These are phyloP conservation scores for Chloranthus sessilifolius DNA, from an alignment of 164 flowering plant genomes.

Conservation along the genomic window DNA sequence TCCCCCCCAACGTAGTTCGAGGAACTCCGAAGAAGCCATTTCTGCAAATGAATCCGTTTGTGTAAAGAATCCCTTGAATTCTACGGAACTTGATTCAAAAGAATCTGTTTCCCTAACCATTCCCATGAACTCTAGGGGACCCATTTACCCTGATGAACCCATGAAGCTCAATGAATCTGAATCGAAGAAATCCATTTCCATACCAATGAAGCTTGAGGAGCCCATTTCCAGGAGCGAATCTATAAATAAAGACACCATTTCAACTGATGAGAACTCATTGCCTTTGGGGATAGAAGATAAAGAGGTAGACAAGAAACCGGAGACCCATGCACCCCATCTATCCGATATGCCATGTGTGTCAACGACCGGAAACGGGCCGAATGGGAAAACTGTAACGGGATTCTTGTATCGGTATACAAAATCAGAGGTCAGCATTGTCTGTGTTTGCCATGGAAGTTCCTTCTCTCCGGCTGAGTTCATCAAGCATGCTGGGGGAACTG, in stretches of 20 bases:
- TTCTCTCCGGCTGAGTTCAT: conserved; percentile 73
- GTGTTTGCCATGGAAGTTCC: conserved; percentile 74
- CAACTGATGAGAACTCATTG: too few relatives aligned
- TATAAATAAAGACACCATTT: too few relatives aligned
- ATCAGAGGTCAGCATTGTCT: conserved; percentile 56
- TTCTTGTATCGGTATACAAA: conserved; percentile 58
- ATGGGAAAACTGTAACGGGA: conserved; percentile 60
- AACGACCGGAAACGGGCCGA: conserved; percentile 65
- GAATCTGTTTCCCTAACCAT: too few relatives aligned
- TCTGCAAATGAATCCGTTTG: conserved; percentile 6
- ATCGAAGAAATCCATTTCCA: too few relatives aligned
- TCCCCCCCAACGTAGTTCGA: background rate
- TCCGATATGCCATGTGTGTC: conserved; percentile 63
- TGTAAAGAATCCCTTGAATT: too few relatives aligned
- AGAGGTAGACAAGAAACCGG: background rate
- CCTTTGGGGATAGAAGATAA: background rate
- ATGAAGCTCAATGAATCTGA: too few relatives aligned
- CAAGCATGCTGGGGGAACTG: conserved; percentile 65
- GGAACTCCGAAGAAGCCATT: too few relatives aligned
- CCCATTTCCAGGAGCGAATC: too few relatives aligned
- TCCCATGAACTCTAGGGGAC: too few relatives aligned
- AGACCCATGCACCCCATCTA: conserved; percentile 4
- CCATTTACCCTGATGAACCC: too few relatives aligned
- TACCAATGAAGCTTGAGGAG: too few relatives aligned
- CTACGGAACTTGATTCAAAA: too few relatives aligned